Evolutionary conservation across 768 basidiomycete genomes (phyloP).

Genomic region (Tylopilus plumbeoviolaceoides): DNA sequence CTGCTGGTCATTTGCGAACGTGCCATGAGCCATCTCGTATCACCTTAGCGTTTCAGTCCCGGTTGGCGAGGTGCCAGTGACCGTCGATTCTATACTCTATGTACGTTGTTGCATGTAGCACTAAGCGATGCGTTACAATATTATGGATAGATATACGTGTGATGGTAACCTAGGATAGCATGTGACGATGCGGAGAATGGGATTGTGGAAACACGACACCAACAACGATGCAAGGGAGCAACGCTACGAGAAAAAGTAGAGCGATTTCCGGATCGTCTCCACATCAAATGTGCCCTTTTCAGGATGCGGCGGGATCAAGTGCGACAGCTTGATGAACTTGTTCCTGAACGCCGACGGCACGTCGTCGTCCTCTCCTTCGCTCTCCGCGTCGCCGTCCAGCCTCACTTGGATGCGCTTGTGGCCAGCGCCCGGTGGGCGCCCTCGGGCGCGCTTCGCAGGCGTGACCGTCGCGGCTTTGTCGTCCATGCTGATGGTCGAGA

Average conservation of each 20-base stretch:
- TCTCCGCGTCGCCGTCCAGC: neutral
- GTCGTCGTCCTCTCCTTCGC: conserved; percentile 17
- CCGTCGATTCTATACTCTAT: conserved; percentile 8
- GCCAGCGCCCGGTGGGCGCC: conserved; percentile 19
- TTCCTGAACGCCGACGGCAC: conserved; percentile 31
- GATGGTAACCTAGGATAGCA: neutral
- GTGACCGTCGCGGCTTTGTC: neutral
- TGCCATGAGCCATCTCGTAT: conserved; percentile 12
- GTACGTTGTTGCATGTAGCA: conserved; percentile 8
- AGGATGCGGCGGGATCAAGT: conserved; percentile 78
- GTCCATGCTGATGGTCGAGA: conserved; percentile 23
- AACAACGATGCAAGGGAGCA: too few species aligned
- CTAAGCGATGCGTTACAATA: conserved; percentile 15
- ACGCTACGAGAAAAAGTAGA: conserved; percentile 89
- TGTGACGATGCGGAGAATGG: neutral
- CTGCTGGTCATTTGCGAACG: conserved; percentile 28
- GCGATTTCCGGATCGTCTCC: conserved; percentile 69
- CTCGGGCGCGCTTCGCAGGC: conserved; percentile 12
- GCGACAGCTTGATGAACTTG: conserved; percentile 71
- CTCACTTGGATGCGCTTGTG: conserved; percentile 16
- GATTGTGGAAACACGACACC: too few species aligned
- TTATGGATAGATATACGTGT: conserved; percentile 15
- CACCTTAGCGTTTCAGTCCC: neutral
- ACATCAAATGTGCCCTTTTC: conserved; percentile 86
- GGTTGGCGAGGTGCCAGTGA: neutral